These are phyloP conservation scores for Pestalotiopsis sp. DNA, from an alignment of 2,329 filamentous ascomycete genomes.

Conservation along the genomic window DNA sequence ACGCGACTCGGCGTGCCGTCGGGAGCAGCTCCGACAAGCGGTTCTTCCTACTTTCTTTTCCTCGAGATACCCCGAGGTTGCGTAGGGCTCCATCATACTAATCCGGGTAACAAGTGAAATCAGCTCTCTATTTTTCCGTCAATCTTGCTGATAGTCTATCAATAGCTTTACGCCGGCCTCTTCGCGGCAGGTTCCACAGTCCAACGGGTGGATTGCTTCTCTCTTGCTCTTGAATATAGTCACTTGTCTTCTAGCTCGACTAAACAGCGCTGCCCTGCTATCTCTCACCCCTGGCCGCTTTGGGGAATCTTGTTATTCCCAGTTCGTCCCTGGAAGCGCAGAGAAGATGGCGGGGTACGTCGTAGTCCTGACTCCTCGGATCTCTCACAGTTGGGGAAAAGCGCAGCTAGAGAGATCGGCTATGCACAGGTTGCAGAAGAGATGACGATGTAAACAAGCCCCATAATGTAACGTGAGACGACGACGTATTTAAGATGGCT, in stretches of 20 bases:
- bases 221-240: neutral
- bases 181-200: neutral
- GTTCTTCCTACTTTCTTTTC: neutral
- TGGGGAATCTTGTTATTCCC: neutral
- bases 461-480: neutral
- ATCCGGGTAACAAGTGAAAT: neutral
- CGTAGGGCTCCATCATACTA: neutral
- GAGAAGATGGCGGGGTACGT: neutral
- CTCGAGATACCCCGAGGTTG: neutral
- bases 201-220: neutral
- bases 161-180: neutral
- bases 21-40: neutral
- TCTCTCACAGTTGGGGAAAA: neutral
- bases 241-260: neutral
- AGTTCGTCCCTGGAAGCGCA: neutral
- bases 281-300: neutral
- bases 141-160: neutral
- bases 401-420: neutral
- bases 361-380: neutral
- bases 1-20: neutral
- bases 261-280: neutral
- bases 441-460: slow-evolving; percentile 7
- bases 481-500: neutral
- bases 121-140: neutral
- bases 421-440: neutral